A percentile compares a stretch with the other conserved stretches of the same genome.
Conservation (phyloP, 805 yeast species). For the Teunomyces barrocoloradensis region DNA sequence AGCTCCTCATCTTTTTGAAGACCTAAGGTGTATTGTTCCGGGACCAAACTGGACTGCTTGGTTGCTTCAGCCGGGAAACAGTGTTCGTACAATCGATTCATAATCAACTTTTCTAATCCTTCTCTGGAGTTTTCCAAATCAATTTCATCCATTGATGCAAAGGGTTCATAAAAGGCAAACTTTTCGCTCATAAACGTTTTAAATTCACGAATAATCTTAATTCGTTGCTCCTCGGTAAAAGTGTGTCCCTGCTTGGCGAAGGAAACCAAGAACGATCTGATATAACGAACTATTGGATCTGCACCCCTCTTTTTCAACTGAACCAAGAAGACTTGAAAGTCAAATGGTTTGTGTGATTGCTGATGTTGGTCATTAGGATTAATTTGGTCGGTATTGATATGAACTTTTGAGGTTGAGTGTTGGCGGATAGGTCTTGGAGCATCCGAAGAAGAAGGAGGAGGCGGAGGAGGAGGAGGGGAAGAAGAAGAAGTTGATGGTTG, state of each 20-base stretch:
- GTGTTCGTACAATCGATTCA: conserved; percentile 77
- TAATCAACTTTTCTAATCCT: conserved; percentile 88
- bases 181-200: conserved; percentile 66
- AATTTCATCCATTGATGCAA: conserved; percentile 57
- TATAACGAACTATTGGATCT: conserved; percentile 83
- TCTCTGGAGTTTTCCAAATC: conserved; percentile 72
- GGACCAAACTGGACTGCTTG: conserved; percentile 19
- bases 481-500: not conserved
- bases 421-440: not conserved
- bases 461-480: not conserved
- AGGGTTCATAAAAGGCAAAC: conserved; percentile 66
- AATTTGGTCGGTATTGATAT: conserved; percentile 1
- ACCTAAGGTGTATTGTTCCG: conserved; percentile 56
- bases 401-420: not conserved
- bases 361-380: conserved; percentile 37
- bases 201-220: conserved; percentile 74
- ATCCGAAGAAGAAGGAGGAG: not conserved
- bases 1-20: conserved; percentile 56
- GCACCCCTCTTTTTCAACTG: conserved; percentile 74
- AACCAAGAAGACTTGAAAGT: conserved; percentile 75
- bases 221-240: conserved; percentile 78
- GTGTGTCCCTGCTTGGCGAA: conserved; percentile 55
- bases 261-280: conserved; percentile 78
- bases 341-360: conserved; percentile 55
- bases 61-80: conserved; percentile 79